Evolutionary conservation across 2,329 filamentous ascomycete genomes (phyloP).

Genomic region (Plectosphaerella plurivora): DNA sequence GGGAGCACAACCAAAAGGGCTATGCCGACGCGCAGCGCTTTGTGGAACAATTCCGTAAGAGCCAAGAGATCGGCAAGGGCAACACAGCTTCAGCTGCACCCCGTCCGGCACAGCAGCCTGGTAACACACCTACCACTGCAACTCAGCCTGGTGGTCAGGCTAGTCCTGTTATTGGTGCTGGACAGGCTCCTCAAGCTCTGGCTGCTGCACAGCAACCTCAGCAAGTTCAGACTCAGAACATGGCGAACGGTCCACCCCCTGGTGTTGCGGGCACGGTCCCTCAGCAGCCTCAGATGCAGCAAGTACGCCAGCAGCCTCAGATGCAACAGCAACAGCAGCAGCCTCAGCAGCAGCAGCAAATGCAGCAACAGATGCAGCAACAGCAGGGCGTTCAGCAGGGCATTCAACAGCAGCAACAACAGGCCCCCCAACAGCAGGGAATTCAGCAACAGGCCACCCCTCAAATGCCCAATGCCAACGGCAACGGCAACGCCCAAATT

Average conservation of each 20-base stretch:
- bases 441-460: too few species aligned
- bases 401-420: too few species aligned
- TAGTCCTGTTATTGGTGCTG: neutral
- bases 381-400: conserved; percentile 7
- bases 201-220: conserved; percentile 8
- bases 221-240: conserved; percentile 12
- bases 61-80: conserved; percentile 30
- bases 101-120: neutral
- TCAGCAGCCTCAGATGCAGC: neutral
- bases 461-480: too few species aligned
- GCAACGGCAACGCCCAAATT: neutral
- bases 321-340: conserved; percentile 12
- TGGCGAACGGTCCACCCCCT: neutral
- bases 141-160: neutral
- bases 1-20: conserved; percentile 37
- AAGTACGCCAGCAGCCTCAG: conserved; percentile 5
- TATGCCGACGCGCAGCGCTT: conserved; percentile 43
- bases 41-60: conserved; percentile 41
- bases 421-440: too few species aligned
- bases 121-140: neutral
- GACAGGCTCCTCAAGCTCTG: neutral
- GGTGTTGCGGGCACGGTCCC: neutral
- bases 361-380: conserved; percentile 13
- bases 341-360: conserved; percentile 17
- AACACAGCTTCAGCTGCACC: conserved; percentile 9